A percentile compares a stretch with the other conserved stretches of the same genome.
Evolutionary conservation across 139 green algal species (phyloP).

Genomic region (Coelastrella sp.): DNA sequence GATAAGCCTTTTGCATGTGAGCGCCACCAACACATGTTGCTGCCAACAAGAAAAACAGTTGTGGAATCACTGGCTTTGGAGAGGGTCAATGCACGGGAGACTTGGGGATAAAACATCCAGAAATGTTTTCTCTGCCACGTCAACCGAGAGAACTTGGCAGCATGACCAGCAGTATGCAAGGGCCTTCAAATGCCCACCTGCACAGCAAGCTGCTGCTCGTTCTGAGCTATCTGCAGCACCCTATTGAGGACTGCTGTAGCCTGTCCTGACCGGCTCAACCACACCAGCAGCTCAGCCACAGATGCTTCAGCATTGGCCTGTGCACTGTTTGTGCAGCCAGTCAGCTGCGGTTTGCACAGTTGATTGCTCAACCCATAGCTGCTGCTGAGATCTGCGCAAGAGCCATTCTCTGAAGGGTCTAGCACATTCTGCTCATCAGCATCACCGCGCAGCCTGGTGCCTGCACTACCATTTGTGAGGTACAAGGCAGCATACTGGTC

Average conservation of each 20-base stretch:
- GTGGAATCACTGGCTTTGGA: too few species aligned
- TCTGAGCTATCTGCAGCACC: constrained; percentile 1
- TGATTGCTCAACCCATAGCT: background rate
- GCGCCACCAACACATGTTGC: background rate
- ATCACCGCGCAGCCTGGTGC: background rate
- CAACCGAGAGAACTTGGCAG: too few species aligned
- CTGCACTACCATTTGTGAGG: background rate
- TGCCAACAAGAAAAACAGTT: background rate
- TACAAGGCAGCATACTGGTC: background rate
- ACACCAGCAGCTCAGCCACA: constrained; percentile 22
- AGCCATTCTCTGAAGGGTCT: background rate
- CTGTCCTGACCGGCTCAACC: background rate
- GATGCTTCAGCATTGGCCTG: background rate
- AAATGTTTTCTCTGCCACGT: background rate
- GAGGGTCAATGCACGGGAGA: too few species aligned
- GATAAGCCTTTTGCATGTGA: background rate
- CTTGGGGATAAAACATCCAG: background rate
- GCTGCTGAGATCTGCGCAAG: background rate
- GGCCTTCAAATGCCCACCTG: background rate
- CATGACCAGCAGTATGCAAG: too few species aligned
- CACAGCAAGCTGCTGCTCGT: background rate
- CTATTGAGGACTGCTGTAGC: background rate
- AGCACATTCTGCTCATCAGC: background rate
- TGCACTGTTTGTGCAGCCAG: too few species aligned
- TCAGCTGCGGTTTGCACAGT: too few species aligned